These are phyloP conservation scores for Coemansia sp. DNA, from an alignment of 192 early-diverging fungal species.

Conservation along the genomic window DNA sequence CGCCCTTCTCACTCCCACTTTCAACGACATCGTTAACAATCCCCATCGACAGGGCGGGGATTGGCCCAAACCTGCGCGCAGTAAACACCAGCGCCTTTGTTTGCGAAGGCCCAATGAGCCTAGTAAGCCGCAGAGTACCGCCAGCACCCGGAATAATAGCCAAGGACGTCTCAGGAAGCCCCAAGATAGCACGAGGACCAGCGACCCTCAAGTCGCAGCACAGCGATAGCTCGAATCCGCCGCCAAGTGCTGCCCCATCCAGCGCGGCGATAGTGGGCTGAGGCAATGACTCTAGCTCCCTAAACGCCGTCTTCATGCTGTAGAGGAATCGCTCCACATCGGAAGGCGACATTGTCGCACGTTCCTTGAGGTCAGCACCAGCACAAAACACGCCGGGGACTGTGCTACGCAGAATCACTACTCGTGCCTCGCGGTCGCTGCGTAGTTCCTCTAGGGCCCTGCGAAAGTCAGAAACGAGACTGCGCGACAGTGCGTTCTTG, in stretches of 20 bases:
- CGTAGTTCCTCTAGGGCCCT: constrained; percentile 62
- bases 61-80: constrained; percentile 62
- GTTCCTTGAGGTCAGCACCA: constrained; percentile 95
- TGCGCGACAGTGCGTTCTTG: constrained; percentile 86
- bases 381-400: constrained; percentile 89
- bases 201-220: constrained; percentile 87
- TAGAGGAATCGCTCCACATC: constrained; percentile 86
- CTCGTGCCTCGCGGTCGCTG: constrained; percentile 61
- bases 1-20: constrained; percentile 15
- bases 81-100: constrained; percentile 96
- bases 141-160: constrained; percentile 98
- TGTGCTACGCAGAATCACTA: constrained; percentile 74
- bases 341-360: constrained; percentile 68
- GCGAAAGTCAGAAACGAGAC: constrained; percentile 70
- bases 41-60: constrained; percentile 65
- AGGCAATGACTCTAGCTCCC: constrained; percentile 81
- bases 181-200: constrained; percentile 75
- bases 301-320: constrained; percentile 70
- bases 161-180: constrained; percentile 87
- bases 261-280: constrained; percentile 92
- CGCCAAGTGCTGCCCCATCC: constrained; percentile 91
- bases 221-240: constrained; percentile 88
- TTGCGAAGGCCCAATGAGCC: constrained; percentile 78
- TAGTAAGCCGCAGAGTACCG: constrained; percentile 88
- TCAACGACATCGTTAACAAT: constrained; percentile 68